phyloP scores from a whole-genome alignment of 1,284 basidiomycete species.

The Ganoderma multipileum region DNA sequence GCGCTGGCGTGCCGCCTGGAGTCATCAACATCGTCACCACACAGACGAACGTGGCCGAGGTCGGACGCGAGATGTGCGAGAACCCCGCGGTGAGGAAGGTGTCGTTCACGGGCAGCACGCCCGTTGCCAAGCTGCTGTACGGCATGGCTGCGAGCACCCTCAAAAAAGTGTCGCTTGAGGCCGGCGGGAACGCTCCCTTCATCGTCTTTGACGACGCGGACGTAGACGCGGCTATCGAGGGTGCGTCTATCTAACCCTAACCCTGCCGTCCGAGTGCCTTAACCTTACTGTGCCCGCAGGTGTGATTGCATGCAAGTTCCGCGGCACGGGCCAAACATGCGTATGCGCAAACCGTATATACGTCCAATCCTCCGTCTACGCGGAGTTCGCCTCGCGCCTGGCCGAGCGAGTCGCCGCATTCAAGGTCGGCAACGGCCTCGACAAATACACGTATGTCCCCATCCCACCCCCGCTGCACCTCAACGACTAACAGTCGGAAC shows the following conservation, averaged over 20 bases:
- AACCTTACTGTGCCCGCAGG: slow-evolving; percentile 46
- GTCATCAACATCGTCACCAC: slow-evolving; percentile 96
- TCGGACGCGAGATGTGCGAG: slow-evolving; percentile 86
- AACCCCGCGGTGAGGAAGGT: slow-evolving; percentile 84
- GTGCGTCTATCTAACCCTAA: slow-evolving; percentile 42
- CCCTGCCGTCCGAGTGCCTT: neutral
- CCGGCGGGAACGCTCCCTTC: slow-evolving; percentile 91
- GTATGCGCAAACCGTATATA: slow-evolving; percentile 88
- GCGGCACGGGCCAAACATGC: slow-evolving; percentile 91
- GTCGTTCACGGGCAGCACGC: slow-evolving; percentile 93
- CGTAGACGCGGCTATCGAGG: slow-evolving; percentile 91
- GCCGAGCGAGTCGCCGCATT: slow-evolving; percentile 88
- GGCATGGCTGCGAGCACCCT: slow-evolving; percentile 84
- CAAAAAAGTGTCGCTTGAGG: slow-evolving; percentile 93
- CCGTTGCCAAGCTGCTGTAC: slow-evolving; percentile 91
- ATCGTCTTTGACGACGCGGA: slow-evolving; percentile 98
- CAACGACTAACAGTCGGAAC: neutral
- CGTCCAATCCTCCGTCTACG: slow-evolving; percentile 86
- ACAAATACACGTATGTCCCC: slow-evolving; percentile 71
- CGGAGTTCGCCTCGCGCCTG: slow-evolving; percentile 85
- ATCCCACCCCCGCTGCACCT: neutral
- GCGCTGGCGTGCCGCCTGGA: slow-evolving; percentile 93
- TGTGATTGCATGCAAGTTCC: slow-evolving; percentile 91
- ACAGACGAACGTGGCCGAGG: slow-evolving; percentile 78
- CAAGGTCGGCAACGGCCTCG: slow-evolving; percentile 91